These are phyloP conservation scores for Carallia pectinifolia DNA, from an alignment of 345 rosid genomes.

Conservation along the genomic window DNA sequence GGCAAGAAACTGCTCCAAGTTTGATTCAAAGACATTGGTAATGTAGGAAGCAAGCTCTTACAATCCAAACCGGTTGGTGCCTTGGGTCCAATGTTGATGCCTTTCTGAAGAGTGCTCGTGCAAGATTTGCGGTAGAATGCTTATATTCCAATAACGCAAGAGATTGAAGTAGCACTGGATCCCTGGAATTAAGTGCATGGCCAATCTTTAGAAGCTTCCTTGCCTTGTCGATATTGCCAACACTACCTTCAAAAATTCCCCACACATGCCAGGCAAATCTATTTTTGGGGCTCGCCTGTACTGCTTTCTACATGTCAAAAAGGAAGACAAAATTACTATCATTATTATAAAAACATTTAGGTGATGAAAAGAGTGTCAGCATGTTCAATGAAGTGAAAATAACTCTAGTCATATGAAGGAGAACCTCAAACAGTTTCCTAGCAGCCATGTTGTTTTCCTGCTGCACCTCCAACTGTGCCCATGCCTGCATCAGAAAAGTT, in stretches of 20 bases:
- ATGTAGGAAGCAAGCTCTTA: constrained; percentile 41
- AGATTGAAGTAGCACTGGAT: constrained; percentile 93
- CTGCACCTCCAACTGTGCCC: constrained; percentile 94
- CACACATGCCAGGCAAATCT: constrained; percentile 97
- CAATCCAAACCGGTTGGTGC: constrained; percentile 97
- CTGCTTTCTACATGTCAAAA: constrained; percentile 59
- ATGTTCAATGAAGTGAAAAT: not conserved
- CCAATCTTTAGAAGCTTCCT: constrained; percentile 92
- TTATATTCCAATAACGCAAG: constrained; percentile 87
- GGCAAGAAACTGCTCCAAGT: not conserved
- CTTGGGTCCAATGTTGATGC: constrained; percentile 83
- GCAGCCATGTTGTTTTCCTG: constrained; percentile 73
- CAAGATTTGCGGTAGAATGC: constrained; percentile 70
- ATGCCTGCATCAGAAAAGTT: constrained; percentile 52
- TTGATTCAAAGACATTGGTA: not conserved
- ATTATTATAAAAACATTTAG: not conserved
- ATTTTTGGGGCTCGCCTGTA: constrained; percentile 94
- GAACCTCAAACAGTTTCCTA: constrained; percentile 84
- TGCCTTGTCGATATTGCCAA: constrained; percentile 64
- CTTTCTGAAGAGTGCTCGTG: constrained; percentile 68
- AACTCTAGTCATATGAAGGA: not conserved
- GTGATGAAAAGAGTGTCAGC: not conserved
- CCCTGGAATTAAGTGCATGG: constrained; percentile 85
- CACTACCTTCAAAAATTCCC: constrained; percentile 85
- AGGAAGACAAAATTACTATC: not conserved